Conservation (phyloP, 352 stramenopile genomes). For the Albugo candida region DNA sequence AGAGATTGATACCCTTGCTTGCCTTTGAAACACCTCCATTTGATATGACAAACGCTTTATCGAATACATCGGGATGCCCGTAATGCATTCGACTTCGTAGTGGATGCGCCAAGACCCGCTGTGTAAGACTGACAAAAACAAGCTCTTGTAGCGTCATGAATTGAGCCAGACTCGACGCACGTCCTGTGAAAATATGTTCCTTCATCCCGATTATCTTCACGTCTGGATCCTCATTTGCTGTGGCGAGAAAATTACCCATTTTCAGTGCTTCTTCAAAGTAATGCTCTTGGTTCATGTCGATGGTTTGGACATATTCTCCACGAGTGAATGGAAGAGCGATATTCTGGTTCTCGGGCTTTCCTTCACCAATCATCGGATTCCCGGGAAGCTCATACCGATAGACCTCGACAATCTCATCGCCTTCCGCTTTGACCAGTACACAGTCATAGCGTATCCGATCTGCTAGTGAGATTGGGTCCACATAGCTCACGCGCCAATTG, state of each 20-base stretch:
- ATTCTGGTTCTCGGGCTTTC: conserved; percentile 80
- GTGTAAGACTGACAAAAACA: conserved; percentile 74
- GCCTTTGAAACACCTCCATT: conserved; percentile 74
- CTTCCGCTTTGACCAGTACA: conserved; percentile 64
- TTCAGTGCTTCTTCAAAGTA: conserved; percentile 82
- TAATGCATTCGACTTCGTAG: conserved; percentile 76
- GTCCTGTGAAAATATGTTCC: conserved; percentile 78
- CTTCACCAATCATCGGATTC: conserved; percentile 64
- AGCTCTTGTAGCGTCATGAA: conserved; percentile 81
- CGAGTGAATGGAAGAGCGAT: conserved; percentile 68
- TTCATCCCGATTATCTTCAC: conserved; percentile 79
- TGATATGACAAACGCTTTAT: conserved; percentile 75
- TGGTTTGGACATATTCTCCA: conserved; percentile 76
- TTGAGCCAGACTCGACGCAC: conserved; percentile 58
- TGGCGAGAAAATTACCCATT: conserved; percentile 76
- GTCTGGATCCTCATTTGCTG: conserved; percentile 36
- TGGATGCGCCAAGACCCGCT: conserved; percentile 57
- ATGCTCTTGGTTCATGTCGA: conserved; percentile 83
- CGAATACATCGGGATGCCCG: conserved; percentile 75
- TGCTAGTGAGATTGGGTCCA: conserved; percentile 65
- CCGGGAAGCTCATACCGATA: conserved; percentile 75
- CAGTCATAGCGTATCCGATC: conserved; percentile 59
- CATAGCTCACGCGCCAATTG: conserved; percentile 82
- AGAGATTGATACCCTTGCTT: conserved; percentile 77
- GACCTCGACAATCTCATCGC: conserved; percentile 72